These are phyloP conservation scores for Eimeria necatrix DNA, from an alignment of 169 alveolate genomes.

Conservation along the genomic window DNA sequence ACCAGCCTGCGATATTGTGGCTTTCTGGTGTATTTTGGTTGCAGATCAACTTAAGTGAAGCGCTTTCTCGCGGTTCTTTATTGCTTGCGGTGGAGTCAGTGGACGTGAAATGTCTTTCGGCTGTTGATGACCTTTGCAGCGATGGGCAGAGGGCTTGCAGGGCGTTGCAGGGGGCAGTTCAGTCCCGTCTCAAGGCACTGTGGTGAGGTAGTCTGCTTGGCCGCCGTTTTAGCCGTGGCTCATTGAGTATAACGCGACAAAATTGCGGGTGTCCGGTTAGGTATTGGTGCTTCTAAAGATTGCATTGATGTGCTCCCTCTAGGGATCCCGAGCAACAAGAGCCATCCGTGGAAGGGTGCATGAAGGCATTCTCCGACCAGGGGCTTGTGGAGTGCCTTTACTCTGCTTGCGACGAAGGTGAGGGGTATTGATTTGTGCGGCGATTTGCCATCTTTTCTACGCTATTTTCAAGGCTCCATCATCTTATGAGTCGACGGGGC, in stretches of 20 bases:
- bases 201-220: conserved; percentile 28
- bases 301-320: neutral
- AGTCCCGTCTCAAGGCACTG: conserved; percentile 35
- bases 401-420: conserved; percentile 66
- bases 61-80: conserved; percentile 73
- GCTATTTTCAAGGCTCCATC: neutral
- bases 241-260: neutral
- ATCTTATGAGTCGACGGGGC: no score
- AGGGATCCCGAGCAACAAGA: conserved; percentile 62
- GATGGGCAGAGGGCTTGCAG: conserved; percentile 67
- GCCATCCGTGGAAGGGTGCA: conserved; percentile 40
- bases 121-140: conserved; percentile 55
- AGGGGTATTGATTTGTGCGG: neutral
- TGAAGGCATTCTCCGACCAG: conserved; percentile 51
- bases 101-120: conserved; percentile 48
- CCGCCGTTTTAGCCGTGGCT: neutral
- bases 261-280: no score
- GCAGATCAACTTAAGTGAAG: conserved; percentile 70
- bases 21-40: neutral
- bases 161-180: neutral
- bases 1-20: neutral
- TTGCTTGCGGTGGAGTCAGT: conserved; percentile 72
- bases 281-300: neutral
- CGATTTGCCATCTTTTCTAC: no score
- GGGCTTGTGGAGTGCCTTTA: conserved; percentile 68